Evolutionary conservation across 345 rosid species (phyloP).

Genomic region (Hevea brasiliensis): DNA sequence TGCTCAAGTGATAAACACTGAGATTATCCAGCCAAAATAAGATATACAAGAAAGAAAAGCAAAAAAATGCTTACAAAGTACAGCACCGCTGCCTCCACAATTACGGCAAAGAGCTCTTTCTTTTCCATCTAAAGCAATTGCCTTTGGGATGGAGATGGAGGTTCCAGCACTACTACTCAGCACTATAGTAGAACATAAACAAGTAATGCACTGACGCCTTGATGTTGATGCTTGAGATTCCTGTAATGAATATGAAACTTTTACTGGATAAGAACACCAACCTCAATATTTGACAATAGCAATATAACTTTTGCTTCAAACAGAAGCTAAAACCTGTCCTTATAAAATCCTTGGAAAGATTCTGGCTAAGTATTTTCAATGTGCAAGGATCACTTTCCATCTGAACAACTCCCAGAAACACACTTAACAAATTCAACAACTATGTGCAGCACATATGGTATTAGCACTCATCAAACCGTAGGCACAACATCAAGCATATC

Average conservation of each 20-base stretch:
- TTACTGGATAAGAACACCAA: not conserved
- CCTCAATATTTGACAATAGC: not conserved
- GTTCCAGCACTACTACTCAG: slow-evolving; percentile 44
- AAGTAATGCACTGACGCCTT: slow-evolving; percentile 66
- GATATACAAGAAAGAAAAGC: not conserved
- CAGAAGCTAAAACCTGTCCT: not conserved
- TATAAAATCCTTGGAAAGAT: not conserved
- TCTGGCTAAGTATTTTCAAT: not conserved
- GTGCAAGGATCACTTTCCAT: no score
- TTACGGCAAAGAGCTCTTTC: slow-evolving; percentile 74
- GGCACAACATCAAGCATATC: not conserved
- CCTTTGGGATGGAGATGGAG: slow-evolving; percentile 44
- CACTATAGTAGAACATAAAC: slow-evolving; percentile 63
- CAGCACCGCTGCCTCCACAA: slow-evolving; percentile 80
- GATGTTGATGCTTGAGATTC: slow-evolving; percentile 44
- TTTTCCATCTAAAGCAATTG: slow-evolving; percentile 52
- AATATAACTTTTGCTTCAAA: not conserved
- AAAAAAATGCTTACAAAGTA: slow-evolving; percentile 58
- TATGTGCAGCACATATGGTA: not conserved
- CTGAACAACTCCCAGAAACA: not conserved
- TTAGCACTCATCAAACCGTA: not conserved
- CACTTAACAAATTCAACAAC: not conserved
- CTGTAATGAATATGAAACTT: slow-evolving; percentile 32
- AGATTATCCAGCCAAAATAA: not conserved
- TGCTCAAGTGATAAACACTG: not conserved